Base-by-base conservation (phyloP, 2,329 filamentous ascomycete genomes). In the Diaporthe sp. region DNA sequence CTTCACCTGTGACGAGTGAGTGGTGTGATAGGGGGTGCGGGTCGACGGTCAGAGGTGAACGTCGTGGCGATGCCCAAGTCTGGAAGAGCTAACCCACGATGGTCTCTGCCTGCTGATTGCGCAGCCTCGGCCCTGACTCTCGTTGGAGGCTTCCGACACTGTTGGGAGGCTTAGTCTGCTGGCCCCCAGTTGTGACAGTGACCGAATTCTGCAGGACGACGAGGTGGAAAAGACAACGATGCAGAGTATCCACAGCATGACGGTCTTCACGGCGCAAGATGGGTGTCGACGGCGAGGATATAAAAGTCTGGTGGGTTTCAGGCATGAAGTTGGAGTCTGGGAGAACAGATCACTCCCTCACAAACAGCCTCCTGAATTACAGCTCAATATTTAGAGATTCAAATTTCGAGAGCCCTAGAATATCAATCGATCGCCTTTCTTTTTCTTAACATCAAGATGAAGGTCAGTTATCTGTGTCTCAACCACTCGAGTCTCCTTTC, bases 121-220 rank as follows among this genome's bases (percentile, higher is more conserved):
- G 34, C 46, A 22, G 34, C 46, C 17, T 9, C n/a, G n/a, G 12
- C 12, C 10, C 44, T 39, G 1, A 13, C 25, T 65, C 25, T 28
- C n/a, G 7, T 34, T 61, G 58, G 10, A 42, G 8, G 49, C 2
- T 28, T 37, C 28, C 1, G n/a, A 10, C 22, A 6, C 37, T 46
- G 58, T 65, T 57, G 58, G 37, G 46, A 44, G 70, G 70, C 70
- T 65, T n/a, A 55, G 57, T 34, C 31, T 44, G 19, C 25, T 34
- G 9, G 3, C 17, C 6, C 28, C 34, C 25, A 9, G 31, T 15
- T 65, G 37, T 65, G 46, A 57, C 25, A 19, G 46, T 61, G 58
- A 62, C n/a, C n/a, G 3, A n/a, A 55, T 53, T 31, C n/a, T 72
- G 34, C 44, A 44, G n/a, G 46, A 25, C n/a, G 37, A 37, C 46